Evolutionary conservation across 2,329 filamentous ascomycete genomes (phyloP).

Genomic region (Sporothrix brunneoviolacea): DNA sequence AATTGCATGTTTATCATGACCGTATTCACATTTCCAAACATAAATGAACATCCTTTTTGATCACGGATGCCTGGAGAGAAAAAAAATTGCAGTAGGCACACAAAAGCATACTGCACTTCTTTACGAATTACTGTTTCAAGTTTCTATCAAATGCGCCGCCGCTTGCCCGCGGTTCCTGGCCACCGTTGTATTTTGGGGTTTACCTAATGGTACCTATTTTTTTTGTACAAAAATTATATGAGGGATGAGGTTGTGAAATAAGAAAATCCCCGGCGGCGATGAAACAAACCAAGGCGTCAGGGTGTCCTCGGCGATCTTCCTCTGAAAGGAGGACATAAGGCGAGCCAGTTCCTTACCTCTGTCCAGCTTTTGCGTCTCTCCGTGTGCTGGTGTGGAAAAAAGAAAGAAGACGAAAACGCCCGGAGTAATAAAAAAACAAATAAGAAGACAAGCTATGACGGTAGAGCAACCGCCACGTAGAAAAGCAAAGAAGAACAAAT

Average conservation of each 20-base stretch:
- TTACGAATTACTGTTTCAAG: no score
- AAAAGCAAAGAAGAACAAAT: slow-evolving; percentile 4
- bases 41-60: no score
- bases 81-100: no score
- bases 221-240: neutral
- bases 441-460: neutral
- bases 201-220: slow-evolving; percentile 2
- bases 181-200: neutral
- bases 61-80: no score
- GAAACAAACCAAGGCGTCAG: no score
- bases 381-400: neutral
- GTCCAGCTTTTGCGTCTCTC: no score
- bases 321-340: neutral
- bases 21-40: neutral
- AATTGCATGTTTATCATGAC: neutral
- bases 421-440: neutral
- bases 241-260: neutral
- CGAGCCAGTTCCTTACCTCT: slow-evolving; percentile 12
- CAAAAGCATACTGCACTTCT: no score
- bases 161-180: no score
- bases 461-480: neutral
- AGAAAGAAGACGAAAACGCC: neutral
- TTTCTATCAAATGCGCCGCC: no score
- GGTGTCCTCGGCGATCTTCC: no score
- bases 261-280: no score